phyloP scores from a whole-genome alignment of 2,329 filamentous ascomycete species.

The Fusarium euwallaceae region DNA sequence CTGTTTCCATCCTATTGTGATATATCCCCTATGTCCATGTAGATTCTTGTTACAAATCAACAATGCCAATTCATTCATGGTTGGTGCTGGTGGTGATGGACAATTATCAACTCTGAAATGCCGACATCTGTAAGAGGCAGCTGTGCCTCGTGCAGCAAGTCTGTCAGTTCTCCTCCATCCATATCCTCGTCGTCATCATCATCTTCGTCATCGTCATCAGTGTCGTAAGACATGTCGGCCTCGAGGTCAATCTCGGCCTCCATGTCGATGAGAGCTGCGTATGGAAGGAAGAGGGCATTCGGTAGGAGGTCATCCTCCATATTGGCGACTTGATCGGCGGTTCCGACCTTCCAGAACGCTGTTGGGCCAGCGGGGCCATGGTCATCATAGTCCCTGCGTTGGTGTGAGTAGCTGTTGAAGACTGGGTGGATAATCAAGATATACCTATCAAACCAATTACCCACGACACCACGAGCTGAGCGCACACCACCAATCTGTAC shows the following conservation, averaged over 20 bases:
- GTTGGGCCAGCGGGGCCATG: slow-evolving; percentile 81
- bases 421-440: slow-evolving; percentile 24
- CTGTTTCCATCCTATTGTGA: neutral
- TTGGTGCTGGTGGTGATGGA: neutral
- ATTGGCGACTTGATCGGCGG: slow-evolving; percentile 52
- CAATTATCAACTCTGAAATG: slow-evolving; percentile 5
- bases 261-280: slow-evolving; percentile 39
- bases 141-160: slow-evolving; percentile 37
- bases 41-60: neutral
- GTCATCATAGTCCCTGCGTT: slow-evolving; percentile 71
- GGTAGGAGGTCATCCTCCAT: slow-evolving; percentile 50
- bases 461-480: slow-evolving; percentile 76
- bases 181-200: slow-evolving; percentile 33
- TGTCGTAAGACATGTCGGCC: slow-evolving; percentile 45
- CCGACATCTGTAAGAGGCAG: slow-evolving; percentile 32
- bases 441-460: slow-evolving; percentile 83
- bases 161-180: slow-evolving; percentile 33
- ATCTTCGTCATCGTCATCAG: slow-evolving; percentile 32
- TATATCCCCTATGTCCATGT: neutral
- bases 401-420: neutral
- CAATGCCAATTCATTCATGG: neutral
- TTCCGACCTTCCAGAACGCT: slow-evolving; percentile 81
- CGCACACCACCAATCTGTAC: slow-evolving; percentile 78
- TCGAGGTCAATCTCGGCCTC: slow-evolving; percentile 41
- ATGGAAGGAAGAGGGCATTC: slow-evolving; percentile 49